Conservation (phyloP, 768 basidiomycete species). For the Mycena vulgaris region DNA sequence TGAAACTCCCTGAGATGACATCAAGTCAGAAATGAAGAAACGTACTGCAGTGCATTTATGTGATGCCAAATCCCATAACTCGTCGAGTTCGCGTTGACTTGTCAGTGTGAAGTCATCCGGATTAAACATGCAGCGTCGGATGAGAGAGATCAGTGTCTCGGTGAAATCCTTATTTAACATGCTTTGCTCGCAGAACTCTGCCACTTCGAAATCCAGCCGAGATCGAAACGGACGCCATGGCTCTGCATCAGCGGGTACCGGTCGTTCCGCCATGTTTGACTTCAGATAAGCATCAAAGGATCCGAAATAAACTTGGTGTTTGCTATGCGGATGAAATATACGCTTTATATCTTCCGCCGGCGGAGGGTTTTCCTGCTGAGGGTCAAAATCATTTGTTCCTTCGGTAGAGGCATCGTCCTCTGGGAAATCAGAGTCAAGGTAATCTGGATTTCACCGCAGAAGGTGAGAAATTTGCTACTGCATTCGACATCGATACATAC, state of each 20-base stretch:
- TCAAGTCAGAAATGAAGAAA: background rate
- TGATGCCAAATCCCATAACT: too few species aligned
- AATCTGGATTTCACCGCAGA: too few species aligned
- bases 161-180: background rate
- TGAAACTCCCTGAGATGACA: background rate
- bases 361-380: background rate
- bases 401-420: background rate
- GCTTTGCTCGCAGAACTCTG: background rate
- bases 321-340: constrained; percentile 27
- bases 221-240: too few species aligned
- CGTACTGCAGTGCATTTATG: constrained; percentile 18
- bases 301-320: background rate
- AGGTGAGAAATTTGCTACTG: too few species aligned
- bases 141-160: too few species aligned
- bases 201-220: too few species aligned
- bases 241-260: background rate
- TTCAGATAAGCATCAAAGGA: background rate
- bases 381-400: background rate
- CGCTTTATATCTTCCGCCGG: constrained; percentile 9
- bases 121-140: background rate
- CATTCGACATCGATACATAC: too few species aligned
- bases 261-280: background rate
- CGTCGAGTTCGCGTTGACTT: constrained; percentile 1
- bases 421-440: background rate
- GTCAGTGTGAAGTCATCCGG: background rate